phyloP scores from a whole-genome alignment of 768 basidiomycete genomes.

The Lepiota subincarnata region DNA sequence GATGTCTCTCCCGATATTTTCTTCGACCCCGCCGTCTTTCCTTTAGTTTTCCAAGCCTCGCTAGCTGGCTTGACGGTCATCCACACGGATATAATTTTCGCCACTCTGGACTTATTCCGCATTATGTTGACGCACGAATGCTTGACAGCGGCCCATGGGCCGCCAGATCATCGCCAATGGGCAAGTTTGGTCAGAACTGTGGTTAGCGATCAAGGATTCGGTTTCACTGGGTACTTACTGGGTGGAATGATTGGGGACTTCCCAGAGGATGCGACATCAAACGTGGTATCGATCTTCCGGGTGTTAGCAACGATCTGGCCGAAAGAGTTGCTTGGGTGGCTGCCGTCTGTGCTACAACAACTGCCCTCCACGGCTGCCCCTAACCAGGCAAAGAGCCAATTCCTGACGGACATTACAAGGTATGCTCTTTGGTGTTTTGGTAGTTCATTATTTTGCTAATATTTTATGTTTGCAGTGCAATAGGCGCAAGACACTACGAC shows the following conservation, averaged over 20 bases:
- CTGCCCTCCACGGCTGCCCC: conserved; percentile 61
- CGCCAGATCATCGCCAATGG: conserved; percentile 48
- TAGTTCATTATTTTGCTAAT: conserved; percentile 10
- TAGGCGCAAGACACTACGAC: conserved; percentile 64
- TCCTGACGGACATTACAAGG: conserved; percentile 72
- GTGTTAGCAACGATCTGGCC: conserved; percentile 66
- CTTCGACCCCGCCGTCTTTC: conserved; percentile 75
- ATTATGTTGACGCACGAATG: conserved; percentile 72
- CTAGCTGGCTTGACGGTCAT: conserved; percentile 81
- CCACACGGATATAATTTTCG: conserved; percentile 77
- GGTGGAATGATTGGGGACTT: conserved; percentile 82
- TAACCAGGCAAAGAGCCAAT: conserved; percentile 61
- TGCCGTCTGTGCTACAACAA: conserved; percentile 66
- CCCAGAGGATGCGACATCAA: conserved; percentile 75
- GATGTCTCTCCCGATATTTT: conserved; percentile 69
- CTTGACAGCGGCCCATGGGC: conserved; percentile 32
- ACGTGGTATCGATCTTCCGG: conserved; percentile 76
- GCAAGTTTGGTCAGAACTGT: conserved; percentile 56
- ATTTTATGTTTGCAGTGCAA: conserved; percentile 44
- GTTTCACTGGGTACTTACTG: conserved; percentile 65
- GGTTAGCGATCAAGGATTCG: conserved; percentile 68
- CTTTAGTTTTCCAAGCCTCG: conserved; percentile 68
- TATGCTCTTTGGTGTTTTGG: conserved; percentile 35
- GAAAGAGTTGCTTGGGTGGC: conserved; percentile 63
- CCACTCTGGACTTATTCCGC: conserved; percentile 77